Evolutionary conservation across 441 rosid species (phyloP), one percentile per base, ranked within the genome.

Genomic region (Populus tomentosa): DNA sequence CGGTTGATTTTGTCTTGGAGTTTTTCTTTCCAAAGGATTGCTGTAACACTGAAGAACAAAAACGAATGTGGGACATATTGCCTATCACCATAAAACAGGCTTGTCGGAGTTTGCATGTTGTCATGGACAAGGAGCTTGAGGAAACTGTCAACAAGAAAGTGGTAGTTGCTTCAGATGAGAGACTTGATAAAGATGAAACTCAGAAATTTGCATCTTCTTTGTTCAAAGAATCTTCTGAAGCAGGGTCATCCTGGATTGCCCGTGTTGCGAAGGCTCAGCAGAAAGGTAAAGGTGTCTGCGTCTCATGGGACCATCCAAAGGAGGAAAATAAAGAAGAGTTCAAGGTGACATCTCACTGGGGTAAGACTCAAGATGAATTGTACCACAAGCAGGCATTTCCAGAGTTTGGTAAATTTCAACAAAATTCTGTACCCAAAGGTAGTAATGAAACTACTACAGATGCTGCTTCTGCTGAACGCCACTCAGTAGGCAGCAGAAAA

Each of bases 281-380:
- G 76, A 82, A 81, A 71, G 81, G 85, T 33, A 72, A 84, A 74
- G 78, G 77, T 46, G 50, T 73, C 32, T 68, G 71, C 21, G 71
- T 79, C 67, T 76, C 80, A 24, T 87, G 90, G 92, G 92, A 92
- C 76, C 80, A 71, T 76, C 88, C 79, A 75, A 81, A 87, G 77
- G 89, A 88, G 88, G 92, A 86, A 69, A 86, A 89, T 6, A 85
- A 83, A 73, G 94, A 89, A 88, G 91, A 88, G 56, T 90, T 89
- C 78, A 84, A 79, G 74, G 77, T 83, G 38, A 80, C 79, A 20
- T 74, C 74, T 42, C 56, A 81, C 64, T 83, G 78, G 86, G 86
- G 77, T 59, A 77, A 79, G 50, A 42, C 80, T 77, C 79, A 24
- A 2, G 62, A 76, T 32, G 79, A 69, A 50, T 20, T 75, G 50